Evolutionary conservation across 495 filamentous ascomycete genomes (phyloP).

Genomic region (Aspergillus heteromorphus): DNA sequence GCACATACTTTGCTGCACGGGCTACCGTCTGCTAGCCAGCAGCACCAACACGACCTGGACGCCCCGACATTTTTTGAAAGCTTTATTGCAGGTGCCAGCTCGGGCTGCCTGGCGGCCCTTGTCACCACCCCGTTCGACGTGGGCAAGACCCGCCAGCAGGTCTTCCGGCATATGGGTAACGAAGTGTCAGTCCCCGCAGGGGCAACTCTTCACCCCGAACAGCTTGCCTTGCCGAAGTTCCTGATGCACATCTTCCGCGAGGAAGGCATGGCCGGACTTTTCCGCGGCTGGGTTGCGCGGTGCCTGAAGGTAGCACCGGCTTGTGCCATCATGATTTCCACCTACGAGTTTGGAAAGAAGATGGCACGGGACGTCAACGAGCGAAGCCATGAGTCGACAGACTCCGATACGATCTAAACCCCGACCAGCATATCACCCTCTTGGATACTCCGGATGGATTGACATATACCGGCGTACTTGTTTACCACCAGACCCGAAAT

Average conservation of each 20-base stretch:
- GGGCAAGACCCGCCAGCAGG: slow-evolving; percentile 90
- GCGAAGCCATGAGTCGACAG: slow-evolving; percentile 26
- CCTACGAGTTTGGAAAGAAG: slow-evolving; percentile 92
- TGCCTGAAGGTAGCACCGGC: slow-evolving; percentile 93
- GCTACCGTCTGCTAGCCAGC: slow-evolving; percentile 10
- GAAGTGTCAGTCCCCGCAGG: slow-evolving; percentile 16
- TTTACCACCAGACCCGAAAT: background rate
- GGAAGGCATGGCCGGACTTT: slow-evolving; percentile 76
- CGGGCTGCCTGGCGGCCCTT: slow-evolving; percentile 80
- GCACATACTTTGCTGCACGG: slow-evolving; percentile 19
- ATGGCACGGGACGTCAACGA: slow-evolving; percentile 78
- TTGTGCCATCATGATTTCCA: slow-evolving; percentile 99
- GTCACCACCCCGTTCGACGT: slow-evolving; percentile 96
- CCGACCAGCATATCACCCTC: slow-evolving; percentile 6
- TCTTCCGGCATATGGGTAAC: slow-evolving; percentile 55
- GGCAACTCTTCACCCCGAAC: slow-evolving; percentile 55
- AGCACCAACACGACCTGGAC: slow-evolving; percentile 33
- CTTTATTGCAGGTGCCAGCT: slow-evolving; percentile 77
- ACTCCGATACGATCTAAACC: slow-evolving; percentile 1
- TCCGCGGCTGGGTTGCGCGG: slow-evolving; percentile 83
- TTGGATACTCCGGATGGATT: background rate
- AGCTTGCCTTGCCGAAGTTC: slow-evolving; percentile 68
- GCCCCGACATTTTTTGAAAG: slow-evolving; percentile 75
- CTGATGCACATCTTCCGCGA: slow-evolving; percentile 81
- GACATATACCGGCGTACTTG: background rate